Conservation (phyloP, 1,284 basidiomycete species). For the Coniferiporia weirii region DNA sequence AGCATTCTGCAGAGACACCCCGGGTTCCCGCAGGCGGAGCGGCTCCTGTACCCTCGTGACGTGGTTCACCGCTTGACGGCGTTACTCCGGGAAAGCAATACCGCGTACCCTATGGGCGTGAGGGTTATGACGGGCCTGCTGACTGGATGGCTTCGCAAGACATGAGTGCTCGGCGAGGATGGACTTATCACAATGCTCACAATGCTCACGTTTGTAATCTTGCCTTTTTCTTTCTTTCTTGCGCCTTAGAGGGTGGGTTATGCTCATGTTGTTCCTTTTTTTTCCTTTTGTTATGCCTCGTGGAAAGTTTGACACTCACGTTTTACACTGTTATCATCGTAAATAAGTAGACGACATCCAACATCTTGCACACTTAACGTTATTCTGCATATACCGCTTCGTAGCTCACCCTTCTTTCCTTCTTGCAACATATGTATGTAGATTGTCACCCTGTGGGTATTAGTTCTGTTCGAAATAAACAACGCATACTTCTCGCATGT, state of each 20-base stretch:
- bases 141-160: constrained; percentile 65
- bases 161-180: constrained; percentile 1
- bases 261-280: neutral
- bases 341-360: neutral
- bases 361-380: neutral
- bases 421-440: neutral
- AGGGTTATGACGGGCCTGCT: constrained; percentile 72
- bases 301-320: neutral
- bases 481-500: no score
- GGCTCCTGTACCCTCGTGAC: constrained; percentile 69
- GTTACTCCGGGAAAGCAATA: constrained; percentile 67
- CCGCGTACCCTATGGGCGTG: constrained; percentile 66
- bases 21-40: constrained; percentile 80
- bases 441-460: neutral
- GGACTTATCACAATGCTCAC: neutral
- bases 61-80: constrained; percentile 63
- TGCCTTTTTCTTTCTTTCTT: neutral
- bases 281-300: neutral
- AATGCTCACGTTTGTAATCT: neutral
- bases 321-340: neutral
- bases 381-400: neutral
- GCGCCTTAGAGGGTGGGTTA: neutral
- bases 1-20: constrained; percentile 64
- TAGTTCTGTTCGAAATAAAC: neutral
- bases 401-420: neutral